Conservation (phyloP, 768 basidiomycete genomes). For the Xerocomus potaroensis region DNA sequence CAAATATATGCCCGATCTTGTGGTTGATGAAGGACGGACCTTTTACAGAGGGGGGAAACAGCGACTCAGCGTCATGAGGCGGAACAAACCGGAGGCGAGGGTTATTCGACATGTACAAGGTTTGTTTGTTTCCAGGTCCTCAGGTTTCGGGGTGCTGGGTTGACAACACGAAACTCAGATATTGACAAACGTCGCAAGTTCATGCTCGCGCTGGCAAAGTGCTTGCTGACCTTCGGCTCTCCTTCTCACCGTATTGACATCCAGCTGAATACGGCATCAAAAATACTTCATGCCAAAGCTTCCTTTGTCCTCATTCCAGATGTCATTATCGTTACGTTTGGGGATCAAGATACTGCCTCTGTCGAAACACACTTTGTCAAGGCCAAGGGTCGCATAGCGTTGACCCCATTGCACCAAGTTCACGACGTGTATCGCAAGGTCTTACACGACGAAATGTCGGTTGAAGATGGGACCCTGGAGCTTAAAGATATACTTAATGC, state of each 20-base stretch:
- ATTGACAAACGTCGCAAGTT: conserved; percentile 58
- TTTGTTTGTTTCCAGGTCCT: conserved; percentile 28
- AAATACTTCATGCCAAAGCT: conserved; percentile 72
- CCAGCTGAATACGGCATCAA: conserved; percentile 75
- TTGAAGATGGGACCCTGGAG: conserved; percentile 63
- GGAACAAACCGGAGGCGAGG: conserved; percentile 31
- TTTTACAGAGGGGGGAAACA: conserved; percentile 31
- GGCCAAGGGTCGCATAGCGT: conserved; percentile 71
- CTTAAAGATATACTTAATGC: conserved; percentile 61
- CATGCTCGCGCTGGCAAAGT: conserved; percentile 80
- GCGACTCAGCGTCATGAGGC: conserved; percentile 28
- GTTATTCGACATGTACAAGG: conserved; percentile 48
- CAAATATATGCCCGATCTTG: neutral
- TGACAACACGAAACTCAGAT: conserved; percentile 30
- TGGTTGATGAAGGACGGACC: conserved; percentile 19
- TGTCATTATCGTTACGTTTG: conserved; percentile 77
- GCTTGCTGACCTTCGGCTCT: conserved; percentile 89
- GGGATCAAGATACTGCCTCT: conserved; percentile 65
- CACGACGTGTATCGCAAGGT: conserved; percentile 85
- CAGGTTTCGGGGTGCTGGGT: neutral
- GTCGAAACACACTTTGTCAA: conserved; percentile 86
- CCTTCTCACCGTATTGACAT: conserved; percentile 92
- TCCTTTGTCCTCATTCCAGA: conserved; percentile 83
- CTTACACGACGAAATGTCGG: conserved; percentile 75
- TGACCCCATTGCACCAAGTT: conserved; percentile 77